Evolutionary conservation across 2,329 filamentous ascomycete species (phyloP).

Genomic region (Calonectria hongkongensis): DNA sequence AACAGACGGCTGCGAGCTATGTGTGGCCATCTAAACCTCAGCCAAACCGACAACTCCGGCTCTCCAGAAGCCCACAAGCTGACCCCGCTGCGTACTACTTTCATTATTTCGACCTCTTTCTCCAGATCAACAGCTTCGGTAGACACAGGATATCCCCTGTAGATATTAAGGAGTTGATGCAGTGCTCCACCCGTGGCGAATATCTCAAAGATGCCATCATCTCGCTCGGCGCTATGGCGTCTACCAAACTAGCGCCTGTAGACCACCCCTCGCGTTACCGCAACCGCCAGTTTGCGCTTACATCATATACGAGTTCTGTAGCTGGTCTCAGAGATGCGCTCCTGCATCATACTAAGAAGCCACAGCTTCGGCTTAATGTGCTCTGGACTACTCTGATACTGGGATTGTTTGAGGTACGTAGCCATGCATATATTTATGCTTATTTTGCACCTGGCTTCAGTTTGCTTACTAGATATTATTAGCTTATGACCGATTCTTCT

Average conservation of each 20-base stretch:
- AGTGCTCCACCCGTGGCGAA: slow-evolving; percentile 27
- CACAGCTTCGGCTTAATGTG: slow-evolving; percentile 43
- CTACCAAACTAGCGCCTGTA: slow-evolving; percentile 43
- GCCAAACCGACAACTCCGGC: not conserved
- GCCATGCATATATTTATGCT: fast-evolving
- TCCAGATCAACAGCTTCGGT: slow-evolving; percentile 55
- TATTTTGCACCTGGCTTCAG: not conserved
- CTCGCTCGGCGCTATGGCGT: slow-evolving; percentile 58
- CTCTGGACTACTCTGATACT: slow-evolving; percentile 60
- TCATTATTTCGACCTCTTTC: slow-evolving; percentile 57
- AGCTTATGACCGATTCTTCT: slow-evolving; percentile 59
- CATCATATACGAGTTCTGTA: slow-evolving; percentile 55
- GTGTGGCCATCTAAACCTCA: not conserved
- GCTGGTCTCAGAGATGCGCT: slow-evolving; percentile 49
- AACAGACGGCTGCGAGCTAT: slow-evolving; percentile 31
- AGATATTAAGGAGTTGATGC: slow-evolving; percentile 51
- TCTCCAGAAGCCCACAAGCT: not conserved
- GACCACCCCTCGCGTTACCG: slow-evolving; percentile 22
- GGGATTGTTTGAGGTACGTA: slow-evolving; percentile 59
- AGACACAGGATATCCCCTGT: slow-evolving; percentile 23
- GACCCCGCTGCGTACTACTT: slow-evolving; percentile 51
- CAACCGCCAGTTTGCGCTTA: slow-evolving; percentile 42
- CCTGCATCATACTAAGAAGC: not conserved
- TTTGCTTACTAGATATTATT: not conserved
- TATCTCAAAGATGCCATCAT: slow-evolving; percentile 57